These are phyloP conservation scores for Peniophora sp. DNA, from an alignment of 1,284 basidiomycete genomes.

Conservation along the genomic window DNA sequence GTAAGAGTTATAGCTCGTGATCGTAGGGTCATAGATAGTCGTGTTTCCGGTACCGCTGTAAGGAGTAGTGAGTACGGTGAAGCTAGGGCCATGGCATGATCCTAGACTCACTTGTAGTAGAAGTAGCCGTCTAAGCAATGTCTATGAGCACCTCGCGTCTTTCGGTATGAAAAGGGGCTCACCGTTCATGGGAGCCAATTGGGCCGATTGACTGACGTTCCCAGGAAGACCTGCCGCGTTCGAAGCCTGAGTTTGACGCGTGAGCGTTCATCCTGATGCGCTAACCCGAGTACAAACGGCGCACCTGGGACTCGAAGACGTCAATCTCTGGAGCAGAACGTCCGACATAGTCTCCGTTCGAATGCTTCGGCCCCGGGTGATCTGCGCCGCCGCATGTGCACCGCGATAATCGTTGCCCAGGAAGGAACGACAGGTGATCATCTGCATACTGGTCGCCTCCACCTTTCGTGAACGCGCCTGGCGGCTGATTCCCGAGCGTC, in stretches of 20 bases:
- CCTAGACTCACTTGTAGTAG: background rate
- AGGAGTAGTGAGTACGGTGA: too few species aligned
- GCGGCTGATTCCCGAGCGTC: conserved; percentile 29
- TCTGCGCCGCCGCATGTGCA: conserved; percentile 80
- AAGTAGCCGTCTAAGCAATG: background rate
- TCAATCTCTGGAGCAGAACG: conserved; percentile 84
- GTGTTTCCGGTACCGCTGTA: conserved; percentile 10
- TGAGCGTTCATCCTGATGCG: background rate
- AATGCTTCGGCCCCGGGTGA: conserved; percentile 71
- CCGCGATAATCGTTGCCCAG: conserved; percentile 71
- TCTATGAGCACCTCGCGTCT: background rate
- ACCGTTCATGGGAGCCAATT: conserved; percentile 16
- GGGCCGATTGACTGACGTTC: conserved; percentile 16
- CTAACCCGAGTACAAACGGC: conserved; percentile 5
- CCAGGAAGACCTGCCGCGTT: conserved; percentile 2
- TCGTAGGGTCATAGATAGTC: conserved; percentile 28
- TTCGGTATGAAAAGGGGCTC: background rate
- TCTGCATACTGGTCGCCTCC: conserved; percentile 28
- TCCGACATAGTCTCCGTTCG: conserved; percentile 61
- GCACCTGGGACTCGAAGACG: conserved; percentile 67
- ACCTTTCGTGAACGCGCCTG: conserved; percentile 23
- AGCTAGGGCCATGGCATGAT: too few species aligned
- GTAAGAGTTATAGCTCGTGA: conserved; percentile 35
- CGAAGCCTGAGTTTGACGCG: background rate
- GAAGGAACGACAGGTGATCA: conserved; percentile 53